Conservation (phyloP, 1,284 basidiomycete species). For the Rhodotorula sp. region DNA sequence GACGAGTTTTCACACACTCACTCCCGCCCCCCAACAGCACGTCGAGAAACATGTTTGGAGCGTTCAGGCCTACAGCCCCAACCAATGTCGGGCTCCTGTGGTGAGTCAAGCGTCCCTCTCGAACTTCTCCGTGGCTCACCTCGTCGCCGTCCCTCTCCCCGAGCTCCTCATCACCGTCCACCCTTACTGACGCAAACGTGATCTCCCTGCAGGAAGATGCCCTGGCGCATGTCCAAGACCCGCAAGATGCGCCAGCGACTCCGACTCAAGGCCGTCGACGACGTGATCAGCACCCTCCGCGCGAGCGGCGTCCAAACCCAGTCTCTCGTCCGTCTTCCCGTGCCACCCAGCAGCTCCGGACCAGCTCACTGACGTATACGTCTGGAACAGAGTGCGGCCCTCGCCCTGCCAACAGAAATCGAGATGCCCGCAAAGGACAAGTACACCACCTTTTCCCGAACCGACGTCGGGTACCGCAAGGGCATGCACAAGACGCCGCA, state of each 20-base stretch:
- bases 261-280: conserved; percentile 87
- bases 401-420: conserved; percentile 79
- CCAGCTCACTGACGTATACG: background rate
- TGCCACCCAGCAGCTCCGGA: background rate
- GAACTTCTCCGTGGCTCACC: background rate
- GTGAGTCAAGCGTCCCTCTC: background rate
- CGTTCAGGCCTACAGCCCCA: background rate
- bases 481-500: conserved; percentile 81
- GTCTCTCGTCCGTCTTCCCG: conserved; percentile 60
- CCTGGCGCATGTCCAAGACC: conserved; percentile 86
- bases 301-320: conserved; percentile 74
- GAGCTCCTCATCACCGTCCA: too few species aligned
- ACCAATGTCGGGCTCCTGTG: background rate
- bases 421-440: conserved; percentile 89
- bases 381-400: conserved; percentile 59
- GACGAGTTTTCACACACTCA: too few species aligned
- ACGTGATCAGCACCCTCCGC: conserved; percentile 83
- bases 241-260: conserved; percentile 87
- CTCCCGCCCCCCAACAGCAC: background rate
- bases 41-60: background rate
- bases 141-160: background rate
- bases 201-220: conserved; percentile 73
- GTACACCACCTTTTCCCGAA: conserved; percentile 85
- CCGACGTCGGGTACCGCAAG: conserved; percentile 76
- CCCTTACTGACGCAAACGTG: background rate